Evolutionary conservation across 805 yeast genomes (phyloP).

Genomic region (Clavispora vitiphila): DNA sequence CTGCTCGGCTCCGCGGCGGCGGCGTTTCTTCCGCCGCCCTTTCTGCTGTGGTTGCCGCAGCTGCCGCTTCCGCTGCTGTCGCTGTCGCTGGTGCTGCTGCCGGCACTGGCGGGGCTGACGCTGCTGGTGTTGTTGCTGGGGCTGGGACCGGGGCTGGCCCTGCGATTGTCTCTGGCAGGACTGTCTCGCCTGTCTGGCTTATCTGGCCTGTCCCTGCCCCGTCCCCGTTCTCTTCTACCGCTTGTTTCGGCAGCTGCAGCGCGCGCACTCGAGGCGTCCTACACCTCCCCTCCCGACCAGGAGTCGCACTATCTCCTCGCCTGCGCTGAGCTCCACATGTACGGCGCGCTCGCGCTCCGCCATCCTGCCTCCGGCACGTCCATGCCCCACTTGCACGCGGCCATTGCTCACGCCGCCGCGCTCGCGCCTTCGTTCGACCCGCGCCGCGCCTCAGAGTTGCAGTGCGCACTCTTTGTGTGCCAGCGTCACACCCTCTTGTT

Average conservation of each 20-base stretch:
- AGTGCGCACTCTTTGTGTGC: conserved; percentile 5
- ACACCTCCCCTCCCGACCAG: not conserved
- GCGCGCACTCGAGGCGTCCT: conserved; percentile 1
- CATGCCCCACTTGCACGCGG: conserved; percentile 6
- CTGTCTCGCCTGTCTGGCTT: too few relatives aligned
- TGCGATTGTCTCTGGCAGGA: too few relatives aligned
- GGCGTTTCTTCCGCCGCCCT: not conserved
- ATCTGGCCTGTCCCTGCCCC: not conserved
- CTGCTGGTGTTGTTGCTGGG: not conserved
- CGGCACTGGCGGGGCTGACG: not conserved
- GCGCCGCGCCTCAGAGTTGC: conserved; percentile 6
- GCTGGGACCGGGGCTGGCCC: not conserved
- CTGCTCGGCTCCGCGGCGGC: not conserved
- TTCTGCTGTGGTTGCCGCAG: not conserved
- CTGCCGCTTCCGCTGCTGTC: not conserved
- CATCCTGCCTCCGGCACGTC: not conserved
- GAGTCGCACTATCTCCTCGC: conserved; percentile 6
- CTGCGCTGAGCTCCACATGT: conserved; percentile 11
- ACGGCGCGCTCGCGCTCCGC: conserved; percentile 5
- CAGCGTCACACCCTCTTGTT: conserved; percentile 7
- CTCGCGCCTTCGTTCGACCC: conserved; percentile 6
- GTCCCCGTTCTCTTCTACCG: not conserved
- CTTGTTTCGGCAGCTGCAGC: conserved; percentile 6
- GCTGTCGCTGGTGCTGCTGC: not conserved
- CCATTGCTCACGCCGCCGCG: conserved; percentile 7